A percentile compares a stretch with the other conserved stretches of the same genome.
phyloP scores from a whole-genome alignment of 805 yeast species.

The Ogataea methylovora region DNA sequence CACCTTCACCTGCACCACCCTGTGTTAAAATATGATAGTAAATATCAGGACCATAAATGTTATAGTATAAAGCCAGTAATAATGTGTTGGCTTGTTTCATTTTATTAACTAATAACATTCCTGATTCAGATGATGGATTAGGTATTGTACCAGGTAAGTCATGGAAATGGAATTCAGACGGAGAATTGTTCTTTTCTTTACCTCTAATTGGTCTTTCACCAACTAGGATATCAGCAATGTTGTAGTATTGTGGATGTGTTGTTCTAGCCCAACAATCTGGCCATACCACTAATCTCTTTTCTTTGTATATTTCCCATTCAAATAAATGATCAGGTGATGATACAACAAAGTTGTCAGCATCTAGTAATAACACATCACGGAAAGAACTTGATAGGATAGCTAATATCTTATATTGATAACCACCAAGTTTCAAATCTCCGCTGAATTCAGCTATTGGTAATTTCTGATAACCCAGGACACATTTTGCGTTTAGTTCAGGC shows the following conservation, averaged over 20 bases:
- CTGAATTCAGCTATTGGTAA: constrained; percentile 21
- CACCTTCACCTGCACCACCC: constrained; percentile 74
- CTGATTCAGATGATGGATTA: constrained; percentile 63
- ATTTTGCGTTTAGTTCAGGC: constrained; percentile 37
- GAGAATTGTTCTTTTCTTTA: constrained; percentile 11
- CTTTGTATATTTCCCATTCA: constrained; percentile 31
- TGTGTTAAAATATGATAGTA: constrained; percentile 64
- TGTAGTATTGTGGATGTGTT: constrained; percentile 51
- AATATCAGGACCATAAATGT: constrained; percentile 53
- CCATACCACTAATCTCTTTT: constrained; percentile 47
- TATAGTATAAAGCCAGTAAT: constrained; percentile 54
- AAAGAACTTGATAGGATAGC: constrained; percentile 40
- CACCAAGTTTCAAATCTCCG: constrained; percentile 26
- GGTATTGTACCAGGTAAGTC: constrained; percentile 59
- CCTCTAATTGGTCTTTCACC: constrained; percentile 29
- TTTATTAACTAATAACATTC: constrained; percentile 58
- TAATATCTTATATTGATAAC: constrained; percentile 45
- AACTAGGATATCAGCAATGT: constrained; percentile 39
- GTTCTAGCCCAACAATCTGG: constrained; percentile 70
- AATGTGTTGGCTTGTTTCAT: constrained; percentile 46
- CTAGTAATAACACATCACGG: constrained; percentile 39
- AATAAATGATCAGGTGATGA: constrained; percentile 38
- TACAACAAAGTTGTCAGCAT: constrained; percentile 44
- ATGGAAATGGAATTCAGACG: constrained; percentile 39
- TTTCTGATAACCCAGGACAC: constrained; percentile 31